phyloP scores from a whole-genome alignment of 257 asterid species.

The Solanum tacnaense region DNA sequence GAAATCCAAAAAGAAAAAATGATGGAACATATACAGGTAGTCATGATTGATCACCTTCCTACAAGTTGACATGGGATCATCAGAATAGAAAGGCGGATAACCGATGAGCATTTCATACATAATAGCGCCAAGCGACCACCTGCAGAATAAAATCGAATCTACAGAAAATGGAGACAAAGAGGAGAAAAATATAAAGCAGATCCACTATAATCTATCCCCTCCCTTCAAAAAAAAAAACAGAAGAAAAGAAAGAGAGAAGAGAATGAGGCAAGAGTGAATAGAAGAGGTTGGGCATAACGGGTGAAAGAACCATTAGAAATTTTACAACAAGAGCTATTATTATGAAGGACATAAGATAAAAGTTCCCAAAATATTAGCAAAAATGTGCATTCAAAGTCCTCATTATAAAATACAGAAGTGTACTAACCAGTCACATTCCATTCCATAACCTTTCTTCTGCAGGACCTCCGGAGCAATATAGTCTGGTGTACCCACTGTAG shows the following conservation, averaged over 20 bases:
- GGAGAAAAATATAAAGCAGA: not conserved
- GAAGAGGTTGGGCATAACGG: not conserved
- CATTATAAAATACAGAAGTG: not conserved
- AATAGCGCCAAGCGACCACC: constrained; percentile 46
- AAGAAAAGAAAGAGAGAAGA: not conserved
- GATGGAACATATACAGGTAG: not conserved
- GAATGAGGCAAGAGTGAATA: not conserved
- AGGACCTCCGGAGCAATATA: constrained; percentile 22
- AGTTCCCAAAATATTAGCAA: not conserved
- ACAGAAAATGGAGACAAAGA: not conserved
- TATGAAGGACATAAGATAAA: not conserved
- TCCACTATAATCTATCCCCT: not conserved
- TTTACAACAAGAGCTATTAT: not conserved
- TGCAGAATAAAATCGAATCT: not conserved
- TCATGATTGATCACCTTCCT: constrained; percentile 20
- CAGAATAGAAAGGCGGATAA: constrained; percentile 38
- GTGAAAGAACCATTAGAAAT: not conserved
- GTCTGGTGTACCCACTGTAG: constrained; percentile 24
- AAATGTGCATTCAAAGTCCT: not conserved
- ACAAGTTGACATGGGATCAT: constrained; percentile 36
- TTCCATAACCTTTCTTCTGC: constrained; percentile 20
- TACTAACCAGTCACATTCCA: constrained; percentile 26
- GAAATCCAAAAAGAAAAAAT: not conserved
- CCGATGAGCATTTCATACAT: constrained; percentile 44
- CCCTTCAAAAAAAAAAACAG: not conserved